Percentiles rank a stretch among this genome's conserved stretches.
Conservation (phyloP, 306 rosid species). For the Myrica gale region DNA sequence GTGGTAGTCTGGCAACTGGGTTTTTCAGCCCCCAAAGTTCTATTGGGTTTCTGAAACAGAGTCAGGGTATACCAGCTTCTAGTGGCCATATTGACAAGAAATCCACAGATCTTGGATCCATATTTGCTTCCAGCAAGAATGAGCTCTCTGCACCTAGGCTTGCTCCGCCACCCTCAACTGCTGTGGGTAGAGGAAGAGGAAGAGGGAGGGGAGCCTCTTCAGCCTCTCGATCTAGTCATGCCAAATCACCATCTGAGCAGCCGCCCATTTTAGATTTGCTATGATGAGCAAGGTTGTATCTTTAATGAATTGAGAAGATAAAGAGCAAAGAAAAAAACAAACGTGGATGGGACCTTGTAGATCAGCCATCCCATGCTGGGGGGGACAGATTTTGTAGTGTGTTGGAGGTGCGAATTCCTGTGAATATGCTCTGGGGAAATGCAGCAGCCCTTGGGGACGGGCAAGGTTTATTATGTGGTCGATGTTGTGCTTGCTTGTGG, state of each 20-base stretch:
- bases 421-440: slow-evolving; percentile 31
- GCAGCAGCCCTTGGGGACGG: slow-evolving; percentile 29
- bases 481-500: slow-evolving; percentile 48
- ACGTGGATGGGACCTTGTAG: slow-evolving; percentile 38
- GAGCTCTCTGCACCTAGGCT: slow-evolving; percentile 67
- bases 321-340: slow-evolving; percentile 24
- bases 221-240: slow-evolving; percentile 46
- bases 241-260: slow-evolving; percentile 57
- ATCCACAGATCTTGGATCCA: slow-evolving; percentile 70
- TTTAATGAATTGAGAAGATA: slow-evolving; percentile 21
- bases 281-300: slow-evolving; percentile 35
- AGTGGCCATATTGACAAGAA: slow-evolving; percentile 41
- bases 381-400: slow-evolving; percentile 38
- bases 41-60: slow-evolving; percentile 60
- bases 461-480: slow-evolving; percentile 43
- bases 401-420: slow-evolving; percentile 30
- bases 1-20: slow-evolving; percentile 42
- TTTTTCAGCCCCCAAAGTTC: slow-evolving; percentile 45
- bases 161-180: slow-evolving; percentile 86
- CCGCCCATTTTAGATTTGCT: slow-evolving; percentile 87
- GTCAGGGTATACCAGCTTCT: slow-evolving; percentile 44
- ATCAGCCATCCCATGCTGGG: slow-evolving; percentile 33
- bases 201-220: slow-evolving; percentile 68
- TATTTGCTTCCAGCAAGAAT: slow-evolving; percentile 74
- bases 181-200: slow-evolving; percentile 90